Evolutionary conservation across 257 asterid genomes (phyloP).

Genomic region (Nicotiana sylvestris): DNA sequence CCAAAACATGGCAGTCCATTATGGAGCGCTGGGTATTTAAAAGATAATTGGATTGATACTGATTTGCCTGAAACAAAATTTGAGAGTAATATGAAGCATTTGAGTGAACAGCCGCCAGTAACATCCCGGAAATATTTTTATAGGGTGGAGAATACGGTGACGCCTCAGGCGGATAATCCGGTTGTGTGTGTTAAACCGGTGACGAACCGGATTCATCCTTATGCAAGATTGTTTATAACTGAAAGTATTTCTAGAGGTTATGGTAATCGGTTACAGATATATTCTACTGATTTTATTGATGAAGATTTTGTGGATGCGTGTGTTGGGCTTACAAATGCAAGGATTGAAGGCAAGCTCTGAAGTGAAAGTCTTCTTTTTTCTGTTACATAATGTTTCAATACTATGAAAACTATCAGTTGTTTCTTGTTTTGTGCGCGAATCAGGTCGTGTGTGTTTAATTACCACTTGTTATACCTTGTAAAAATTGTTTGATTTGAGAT

Average conservation of each 20-base stretch:
- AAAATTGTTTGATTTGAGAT: neutral
- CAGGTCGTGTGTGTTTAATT: neutral
- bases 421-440: neutral
- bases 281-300: slow-evolving; percentile 76
- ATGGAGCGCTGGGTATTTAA: slow-evolving; percentile 64
- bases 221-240: slow-evolving; percentile 62
- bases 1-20: slow-evolving; percentile 50
- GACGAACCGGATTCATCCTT: slow-evolving; percentile 63
- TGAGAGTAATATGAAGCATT: slow-evolving; percentile 65
- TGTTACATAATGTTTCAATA: neutral
- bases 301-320: slow-evolving; percentile 93
- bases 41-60: slow-evolving; percentile 81
- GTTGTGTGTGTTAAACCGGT: slow-evolving; percentile 73
- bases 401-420: neutral
- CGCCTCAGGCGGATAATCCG: slow-evolving; percentile 89
- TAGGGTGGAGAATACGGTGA: slow-evolving; percentile 93
- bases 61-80: slow-evolving; percentile 84
- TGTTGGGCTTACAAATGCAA: slow-evolving; percentile 57
- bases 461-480: neutral
- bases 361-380: neutral
- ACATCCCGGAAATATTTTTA: slow-evolving; percentile 57
- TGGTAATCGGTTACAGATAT: slow-evolving; percentile 60
- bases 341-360: slow-evolving; percentile 54
- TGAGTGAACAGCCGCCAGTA: slow-evolving; percentile 55
- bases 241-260: slow-evolving; percentile 41